Base-by-base conservation (phyloP, 2,329 filamentous ascomycete species). In the Cladobotryum mycophilum region DNA sequence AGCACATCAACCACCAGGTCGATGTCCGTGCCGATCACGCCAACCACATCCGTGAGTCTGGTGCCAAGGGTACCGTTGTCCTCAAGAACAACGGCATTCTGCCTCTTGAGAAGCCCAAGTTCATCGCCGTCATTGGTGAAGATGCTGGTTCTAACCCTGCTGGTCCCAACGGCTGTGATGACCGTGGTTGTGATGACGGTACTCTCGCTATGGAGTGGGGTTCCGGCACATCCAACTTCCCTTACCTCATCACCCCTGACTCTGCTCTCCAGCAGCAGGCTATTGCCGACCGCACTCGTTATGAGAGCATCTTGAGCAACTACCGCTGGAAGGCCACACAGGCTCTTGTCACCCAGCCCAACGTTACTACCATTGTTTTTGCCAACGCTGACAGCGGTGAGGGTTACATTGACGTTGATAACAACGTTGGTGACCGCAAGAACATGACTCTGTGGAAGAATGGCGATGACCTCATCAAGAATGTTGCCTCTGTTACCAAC, bases 401-500 rank as follows among this genome's bases (percentile, higher is more conserved):
- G 70, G 90, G 89, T 5, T 96, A 81, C 70, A 89, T 97, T 62
- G 78, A 71, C 25, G 80, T 95, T 1, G 92, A 91, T 55, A 86
- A 82, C 48, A 96, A 96, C 65, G 74, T 78, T 53, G 93, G 93
- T 52, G 92, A 97, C 67, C 85, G 93, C 48, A 90, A 91, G 62
- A 96, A 99, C 70, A 76, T 99, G 36, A 96, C 90, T 0, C 75
- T 96, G 0, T 97, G 92, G 92, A 77, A 85, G 53, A 79, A 84
- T 52, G 91, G 89, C 38, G 89, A 97, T 48, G 76, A 79, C 1
- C 71, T 97, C 49, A 87, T 97, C 69, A 79, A 86, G 68, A 89
- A 86, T 44, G 88, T 96, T 11, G 84, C 89, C 1, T 76, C 82
- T 7, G 65, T 82, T 55, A 91, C 86, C 75, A 83, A 85, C 72